Conservation (phyloP, 352 stramenopile genomes). For the Globisporangium camurandrum region DNA sequence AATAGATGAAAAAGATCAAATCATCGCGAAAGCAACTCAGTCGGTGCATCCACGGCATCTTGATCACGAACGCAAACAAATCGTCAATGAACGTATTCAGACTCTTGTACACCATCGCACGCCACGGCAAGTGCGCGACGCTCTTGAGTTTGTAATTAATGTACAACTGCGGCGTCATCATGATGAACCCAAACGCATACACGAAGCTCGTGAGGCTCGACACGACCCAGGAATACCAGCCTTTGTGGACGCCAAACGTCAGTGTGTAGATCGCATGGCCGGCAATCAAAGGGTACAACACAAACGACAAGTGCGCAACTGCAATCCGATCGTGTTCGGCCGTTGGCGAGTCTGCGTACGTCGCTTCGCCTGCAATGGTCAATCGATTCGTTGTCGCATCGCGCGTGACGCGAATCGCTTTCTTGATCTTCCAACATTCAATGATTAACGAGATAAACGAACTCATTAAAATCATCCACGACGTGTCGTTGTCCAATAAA, state of each 20-base stretch:
- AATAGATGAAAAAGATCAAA: slow-evolving; percentile 99
- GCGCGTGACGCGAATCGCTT: slow-evolving; percentile 81
- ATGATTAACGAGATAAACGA: slow-evolving; percentile 78
- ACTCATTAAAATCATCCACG: slow-evolving; percentile 92
- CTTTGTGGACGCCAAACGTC: slow-evolving; percentile 89
- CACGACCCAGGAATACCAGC: slow-evolving; percentile 98
- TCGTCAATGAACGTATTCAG: slow-evolving; percentile 98
- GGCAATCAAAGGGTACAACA: slow-evolving; percentile 86
- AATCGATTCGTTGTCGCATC: slow-evolving; percentile 73
- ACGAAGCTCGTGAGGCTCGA: slow-evolving; percentile 96
- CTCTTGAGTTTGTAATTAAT: slow-evolving; percentile 99
- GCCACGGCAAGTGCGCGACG: slow-evolving; percentile 95
- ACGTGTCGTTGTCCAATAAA: slow-evolving; percentile 96
- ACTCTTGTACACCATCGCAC: slow-evolving; percentile 97
- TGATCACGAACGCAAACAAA: slow-evolving; percentile 96
- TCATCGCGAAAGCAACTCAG: slow-evolving; percentile 98
- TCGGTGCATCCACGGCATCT: slow-evolving; percentile 97
- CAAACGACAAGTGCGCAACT: slow-evolving; percentile 76
- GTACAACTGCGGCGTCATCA: slow-evolving; percentile 98
- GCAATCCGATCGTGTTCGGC: slow-evolving; percentile 80
- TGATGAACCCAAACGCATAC: slow-evolving; percentile 99
- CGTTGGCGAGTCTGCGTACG: slow-evolving; percentile 76
- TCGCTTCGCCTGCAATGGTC: slow-evolving; percentile 71
- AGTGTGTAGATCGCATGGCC: slow-evolving; percentile 94
- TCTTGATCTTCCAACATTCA: slow-evolving; percentile 92